Base-by-base conservation (phyloP, 2,329 filamentous ascomycete genomes). In the Fusarium sp. region DNA sequence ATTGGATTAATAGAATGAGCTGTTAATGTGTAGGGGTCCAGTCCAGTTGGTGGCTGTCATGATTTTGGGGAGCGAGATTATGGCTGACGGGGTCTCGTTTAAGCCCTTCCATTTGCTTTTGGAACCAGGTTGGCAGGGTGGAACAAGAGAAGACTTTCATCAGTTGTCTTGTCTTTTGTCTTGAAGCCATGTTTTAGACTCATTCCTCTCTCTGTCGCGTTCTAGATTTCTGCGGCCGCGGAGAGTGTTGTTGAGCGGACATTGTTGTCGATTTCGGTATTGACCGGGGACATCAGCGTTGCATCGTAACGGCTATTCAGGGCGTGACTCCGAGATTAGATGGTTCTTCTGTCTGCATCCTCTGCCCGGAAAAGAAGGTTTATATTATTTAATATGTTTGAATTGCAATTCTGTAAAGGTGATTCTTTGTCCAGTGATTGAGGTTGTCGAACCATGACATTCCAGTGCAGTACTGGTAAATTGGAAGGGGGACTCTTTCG, bases 251-350 rank as follows among this genome's bases (percentile, higher is more conserved):
- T 34, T 20, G 16, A 4, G 7, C 27, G 16, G 49, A 20, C 10
- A 27, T 51, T 33, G 14, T 25, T 20, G 29, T 33, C 13, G 18
- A 57, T 34, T 36, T 36, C n/a, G 49, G 11, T 34, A 7, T 20
- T 14, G 29, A 33, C 56, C 31, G 16, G 62, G 65, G 20, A 57
- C 34, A 44, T 33, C 36, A 70, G 31, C 29, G 68, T 70, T 50
- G 50, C 56, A 68, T 62, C 13, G 42, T 16, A 61, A 54, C 29
- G 33, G 61, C 61, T n/a, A 23, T 70, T 70, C 42, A 53, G 64
- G 68, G 42, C 23, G 67, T 51, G 68, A 49, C 57, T 31, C 68
- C 67, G 67, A 70, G 49, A 70, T 70, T 70, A 56, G 64, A 68
- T 64, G 34, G 46, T 50, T 16, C 27, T 58, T 49, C 42, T 49